A percentile compares a stretch with the other conserved stretches of the same genome.
Conservation (phyloP, 2,329 filamentous ascomycete species). For the Dactylella cylindrospora region DNA sequence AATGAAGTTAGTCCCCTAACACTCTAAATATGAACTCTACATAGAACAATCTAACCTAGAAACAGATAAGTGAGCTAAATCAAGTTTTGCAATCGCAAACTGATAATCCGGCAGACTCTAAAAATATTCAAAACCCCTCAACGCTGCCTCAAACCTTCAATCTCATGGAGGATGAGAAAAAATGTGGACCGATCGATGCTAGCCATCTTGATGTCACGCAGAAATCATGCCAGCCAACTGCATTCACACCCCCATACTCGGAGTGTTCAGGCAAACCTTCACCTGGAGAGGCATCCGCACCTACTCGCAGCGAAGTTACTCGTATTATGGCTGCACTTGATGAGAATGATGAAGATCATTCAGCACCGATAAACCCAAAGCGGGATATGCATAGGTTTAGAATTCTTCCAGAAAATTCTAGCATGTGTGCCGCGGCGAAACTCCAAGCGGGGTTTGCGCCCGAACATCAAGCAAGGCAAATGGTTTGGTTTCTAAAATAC, state of each 20-base stretch:
- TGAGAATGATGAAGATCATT: slow-evolving; percentile 17
- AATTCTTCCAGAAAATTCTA: slow-evolving; percentile 37
- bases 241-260: slow-evolving; percentile 8
- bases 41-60: not conserved
- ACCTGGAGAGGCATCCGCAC: not conserved
- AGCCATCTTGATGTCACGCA: too few relatives aligned
- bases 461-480: slow-evolving; percentile 29
- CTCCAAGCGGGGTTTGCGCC: slow-evolving; percentile 37
- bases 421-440: slow-evolving; percentile 35
- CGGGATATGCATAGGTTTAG: slow-evolving; percentile 22
- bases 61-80: slow-evolving; percentile 47
- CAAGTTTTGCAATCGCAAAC: slow-evolving; percentile 45
- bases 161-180: slow-evolving; percentile 30
- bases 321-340: slow-evolving; percentile 35
- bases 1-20: slow-evolving; percentile 44
- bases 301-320: slow-evolving; percentile 17
- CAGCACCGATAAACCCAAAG: slow-evolving; percentile 23
- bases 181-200: too few relatives aligned
- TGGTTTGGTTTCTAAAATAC: slow-evolving; percentile 40
- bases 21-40: not conserved
- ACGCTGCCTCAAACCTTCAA: slow-evolving; percentile 22
- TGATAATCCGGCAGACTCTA: slow-evolving; percentile 5
- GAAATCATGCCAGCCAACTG: too few relatives aligned
- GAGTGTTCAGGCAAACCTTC: slow-evolving; percentile 3
- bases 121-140: not conserved